Base-by-base conservation (phyloP, 805 yeast genomes). In the Naumovozyma baii region DNA sequence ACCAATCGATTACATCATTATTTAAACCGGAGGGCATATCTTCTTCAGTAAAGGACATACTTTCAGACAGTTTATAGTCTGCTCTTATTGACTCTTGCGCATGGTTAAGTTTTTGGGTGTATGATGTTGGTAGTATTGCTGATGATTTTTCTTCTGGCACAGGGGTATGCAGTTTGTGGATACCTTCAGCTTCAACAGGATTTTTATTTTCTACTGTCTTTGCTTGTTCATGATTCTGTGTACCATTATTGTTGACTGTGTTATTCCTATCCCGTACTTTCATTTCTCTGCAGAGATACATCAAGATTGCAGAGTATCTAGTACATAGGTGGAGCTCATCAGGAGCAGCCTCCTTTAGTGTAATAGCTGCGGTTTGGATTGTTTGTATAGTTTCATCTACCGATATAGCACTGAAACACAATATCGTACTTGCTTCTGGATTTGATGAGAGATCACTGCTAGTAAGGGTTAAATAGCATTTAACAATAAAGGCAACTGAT, bases 401-500 rank as follows among this genome's bases (percentile, higher is more conserved):
- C 1, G 86, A 78, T 12, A 82, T 80, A 19, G 78, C 72, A 33
- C 83, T 74, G 28, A 80, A 54, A 7, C 77, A 72, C 34, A 82
- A 53, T 17, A 78, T 67, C 0, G 78, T 68, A 4, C 74, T 67
- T 1, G 63, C 54, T 36, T 60, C 55, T 8, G 55, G 47, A 46
- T 69, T 72, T 34, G 64, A 55, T 34, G 48, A 41, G 14, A 45
- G 42, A 15, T 50, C 53, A 44, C 48, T 47, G 5, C 45, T 53
- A 0, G 83, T 74, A 20, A 82, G 64, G 0, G 85, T 80, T 46
- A 81, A 57, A 52, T 84, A 78, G 53, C 94, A 83, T 61, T 88
- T 90, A 12, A 90, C 92, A 39, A 90, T 72, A 56, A 87, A 88
- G 2, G 95, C 92, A 10, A 86, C 86, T 0, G 96, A 84, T 50